Base-by-base conservation (phyloP, 169 alveolate species). In the Toxoplasma gondii region DNA sequence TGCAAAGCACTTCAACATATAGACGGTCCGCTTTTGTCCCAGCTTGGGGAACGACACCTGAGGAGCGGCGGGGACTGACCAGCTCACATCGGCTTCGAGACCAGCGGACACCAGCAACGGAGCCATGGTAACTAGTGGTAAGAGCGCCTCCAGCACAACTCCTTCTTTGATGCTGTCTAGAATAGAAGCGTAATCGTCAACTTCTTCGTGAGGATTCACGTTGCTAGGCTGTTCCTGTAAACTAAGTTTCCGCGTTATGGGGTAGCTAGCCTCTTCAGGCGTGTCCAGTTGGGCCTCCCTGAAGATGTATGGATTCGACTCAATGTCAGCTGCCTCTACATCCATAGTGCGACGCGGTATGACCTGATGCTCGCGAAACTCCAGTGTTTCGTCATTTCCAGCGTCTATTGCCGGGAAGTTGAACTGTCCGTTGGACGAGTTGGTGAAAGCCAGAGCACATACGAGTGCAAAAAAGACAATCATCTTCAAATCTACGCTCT, bases 71-170 rank as follows among this genome's bases (percentile, higher is more conserved):
- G 86, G 49, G 44, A 38, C 39, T 1, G 86, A 17, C 86, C 86
- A 78, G 43, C n/a, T 45, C 45, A 78, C 44, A 12, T 17, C 39
- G 4, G 86, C 86, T 78, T 78, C 43, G 86, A 78, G 43, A n/a
- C 86, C 86, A 19, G 86, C 86, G 4, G 86, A 78, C 45, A 78
- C 86, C 86, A 78, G 45, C 49, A 19, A 38, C 22, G 86, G 86
- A 16, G 86, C 86, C 86, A 78, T 29, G 29, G 86, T 78, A 19
- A 78, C 86, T 31, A 78, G 44, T 29, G 86, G 86, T 38, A 78
- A 78, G 29, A 78, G 7, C 49, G 86, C 86, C 29, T 78, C 49
- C 22, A 78, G 45, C 39, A 38, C 43, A 19, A 38, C 44, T 12
- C 49, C 86, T 41, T 38, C 45, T 19, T 78, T 78, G 27, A n/a